Evolutionary conservation across 129 eudicot species (phyloP).

Genomic region (Tagetes patula): DNA sequence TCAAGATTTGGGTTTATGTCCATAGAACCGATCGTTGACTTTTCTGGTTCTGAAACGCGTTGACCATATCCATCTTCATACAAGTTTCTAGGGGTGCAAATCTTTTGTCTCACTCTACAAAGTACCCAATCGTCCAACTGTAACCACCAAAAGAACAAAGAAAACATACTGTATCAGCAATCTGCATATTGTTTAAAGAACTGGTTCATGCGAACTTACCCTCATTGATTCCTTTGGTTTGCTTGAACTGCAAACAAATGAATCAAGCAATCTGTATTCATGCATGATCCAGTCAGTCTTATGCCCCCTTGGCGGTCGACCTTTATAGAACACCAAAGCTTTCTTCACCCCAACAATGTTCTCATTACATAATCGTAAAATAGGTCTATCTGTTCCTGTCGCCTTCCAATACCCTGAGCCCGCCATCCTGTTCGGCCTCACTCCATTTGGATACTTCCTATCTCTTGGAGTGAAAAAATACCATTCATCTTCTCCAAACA

Average conservation of each 20-base stretch:
- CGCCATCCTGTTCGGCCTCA: conserved; percentile 55
- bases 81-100: conserved; percentile 33
- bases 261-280: conserved; percentile 43
- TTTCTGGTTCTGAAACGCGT: conserved; percentile 18
- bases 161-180: conserved; percentile 2
- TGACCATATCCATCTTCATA: conserved; percentile 31
- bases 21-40: conserved; percentile 13
- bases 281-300: conserved; percentile 62
- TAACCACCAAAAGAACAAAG: conserved; percentile 10
- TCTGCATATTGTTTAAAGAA: conserved; percentile 10
- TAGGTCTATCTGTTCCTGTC: conserved; percentile 51
- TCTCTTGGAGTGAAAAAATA: conserved; percentile 55
- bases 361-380: conserved; percentile 29
- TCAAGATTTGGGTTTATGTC: conserved; percentile 27
- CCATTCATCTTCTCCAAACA: conserved; percentile 62
- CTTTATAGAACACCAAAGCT: conserved; percentile 46
- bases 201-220: conserved; percentile 28
- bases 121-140: conserved; percentile 59
- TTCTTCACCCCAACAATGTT: conserved; percentile 46
- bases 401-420: conserved; percentile 59
- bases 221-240: conserved; percentile 43
- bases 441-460: conserved; percentile 54
- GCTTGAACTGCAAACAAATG: conserved; percentile 20
- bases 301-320: conserved; percentile 46
- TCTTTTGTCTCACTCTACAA: conserved; percentile 48